A percentile compares a stretch with the other conserved stretches of the same genome.
Evolutionary conservation across 169 alveolate genomes (phyloP).

Genomic region (Plasmodium gaboni): DNA sequence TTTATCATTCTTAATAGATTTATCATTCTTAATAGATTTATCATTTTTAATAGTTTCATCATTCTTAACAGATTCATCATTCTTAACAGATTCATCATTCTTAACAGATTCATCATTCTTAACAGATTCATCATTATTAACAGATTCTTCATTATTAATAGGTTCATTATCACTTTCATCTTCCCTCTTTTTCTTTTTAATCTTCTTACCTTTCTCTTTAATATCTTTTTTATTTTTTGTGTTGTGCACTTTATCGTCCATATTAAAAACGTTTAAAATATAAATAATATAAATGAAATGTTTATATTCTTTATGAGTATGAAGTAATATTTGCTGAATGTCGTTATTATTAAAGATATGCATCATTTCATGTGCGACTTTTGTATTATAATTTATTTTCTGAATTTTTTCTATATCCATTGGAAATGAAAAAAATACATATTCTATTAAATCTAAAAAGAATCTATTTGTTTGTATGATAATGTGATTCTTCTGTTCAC

Average conservation of each 20-base stretch:
- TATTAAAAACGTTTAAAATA: constrained; percentile 5
- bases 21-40: neutral
- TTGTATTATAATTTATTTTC: neutral
- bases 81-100: neutral
- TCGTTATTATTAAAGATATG: neutral
- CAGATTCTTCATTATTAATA: neutral
- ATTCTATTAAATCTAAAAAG: constrained; percentile 45
- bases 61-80: neutral
- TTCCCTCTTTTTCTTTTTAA: neutral
- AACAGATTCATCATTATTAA: too few relatives aligned
- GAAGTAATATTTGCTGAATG: neutral
- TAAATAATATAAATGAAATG: constrained; percentile 9
- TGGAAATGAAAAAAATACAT: constrained; percentile 43
- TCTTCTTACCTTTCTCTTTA: neutral
- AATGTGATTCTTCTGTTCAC: neutral
- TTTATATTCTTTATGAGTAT: constrained; percentile 12
- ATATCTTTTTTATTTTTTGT: neutral
- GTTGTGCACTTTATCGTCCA: neutral
- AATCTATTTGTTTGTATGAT: constrained; percentile 10
- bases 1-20: neutral
- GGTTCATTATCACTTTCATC: neutral
- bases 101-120: neutral
- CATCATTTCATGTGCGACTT: neutral
- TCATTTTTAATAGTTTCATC: neutral
- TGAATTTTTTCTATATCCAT: neutral